Evolutionary conservation across 495 filamentous ascomycete genomes (phyloP).

Genomic region (Letharia columbiana): DNA sequence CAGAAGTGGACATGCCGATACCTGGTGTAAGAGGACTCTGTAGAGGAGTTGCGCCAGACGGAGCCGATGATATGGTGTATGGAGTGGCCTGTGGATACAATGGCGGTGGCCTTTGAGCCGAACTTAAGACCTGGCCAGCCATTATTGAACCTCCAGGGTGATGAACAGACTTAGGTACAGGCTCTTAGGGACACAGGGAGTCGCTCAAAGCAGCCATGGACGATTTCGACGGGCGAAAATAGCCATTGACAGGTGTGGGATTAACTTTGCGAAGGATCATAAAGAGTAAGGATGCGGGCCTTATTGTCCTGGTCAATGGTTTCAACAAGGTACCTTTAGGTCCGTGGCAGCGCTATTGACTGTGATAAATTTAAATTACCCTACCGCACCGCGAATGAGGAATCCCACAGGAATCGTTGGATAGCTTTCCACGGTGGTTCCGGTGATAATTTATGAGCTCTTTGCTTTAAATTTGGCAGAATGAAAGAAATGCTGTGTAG

Average conservation of each 20-base stretch:
- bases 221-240: not conserved
- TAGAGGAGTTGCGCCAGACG: slow-evolving; percentile 46
- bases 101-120: slow-evolving; percentile 15
- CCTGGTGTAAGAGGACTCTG: slow-evolving; percentile 21
- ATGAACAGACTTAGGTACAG: not conserved
- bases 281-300: not conserved
- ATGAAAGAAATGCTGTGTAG: slow-evolving; percentile 2
- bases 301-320: not conserved
- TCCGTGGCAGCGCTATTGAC: not conserved
- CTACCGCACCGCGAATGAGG: slow-evolving; percentile 4
- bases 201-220: slow-evolving; percentile 4
- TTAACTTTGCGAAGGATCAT: not conserved
- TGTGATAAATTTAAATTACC: not conserved
- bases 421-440: not conserved
- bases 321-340: not conserved
- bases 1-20: slow-evolving; percentile 18
- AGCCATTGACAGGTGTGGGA: not conserved
- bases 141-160: slow-evolving; percentile 6
- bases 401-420: not conserved
- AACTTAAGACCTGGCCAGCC: slow-evolving; percentile 13
- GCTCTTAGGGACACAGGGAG: not conserved
- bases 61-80: slow-evolving; percentile 30
- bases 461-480: slow-evolving; percentile 1
- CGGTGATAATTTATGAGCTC: slow-evolving; percentile 3
- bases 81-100: slow-evolving; percentile 15